These are phyloP conservation scores for Suillus clintonianus DNA, from an alignment of 768 basidiomycete species.

Conservation along the genomic window DNA sequence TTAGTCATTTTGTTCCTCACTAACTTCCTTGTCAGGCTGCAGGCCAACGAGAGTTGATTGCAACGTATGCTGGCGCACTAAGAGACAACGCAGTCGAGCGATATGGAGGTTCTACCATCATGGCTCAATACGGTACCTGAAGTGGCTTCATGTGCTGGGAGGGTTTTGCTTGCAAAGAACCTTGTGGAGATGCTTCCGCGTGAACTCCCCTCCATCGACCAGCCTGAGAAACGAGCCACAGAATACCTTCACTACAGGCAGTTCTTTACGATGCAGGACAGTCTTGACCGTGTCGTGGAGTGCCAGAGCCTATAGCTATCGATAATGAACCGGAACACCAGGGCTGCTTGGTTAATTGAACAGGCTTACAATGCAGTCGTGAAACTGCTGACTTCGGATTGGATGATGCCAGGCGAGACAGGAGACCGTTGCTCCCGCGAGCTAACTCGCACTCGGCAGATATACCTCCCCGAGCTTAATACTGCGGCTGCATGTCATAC, in stretches of 20 bases:
- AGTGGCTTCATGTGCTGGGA: slow-evolving; percentile 61
- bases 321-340: slow-evolving; percentile 59
- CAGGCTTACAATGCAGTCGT: slow-evolving; percentile 64
- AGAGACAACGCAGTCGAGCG: slow-evolving; percentile 90
- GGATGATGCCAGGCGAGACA: slow-evolving; percentile 58
- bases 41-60: slow-evolving; percentile 85
- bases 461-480: slow-evolving; percentile 90
- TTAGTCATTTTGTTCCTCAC: background rate
- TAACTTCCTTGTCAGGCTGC: slow-evolving; percentile 46
- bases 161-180: slow-evolving; percentile 65
- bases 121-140: slow-evolving; percentile 4
- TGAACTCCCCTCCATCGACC: slow-evolving; percentile 61
- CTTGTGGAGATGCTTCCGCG: slow-evolving; percentile 62
- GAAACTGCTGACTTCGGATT: slow-evolving; percentile 79
- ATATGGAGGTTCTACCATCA: slow-evolving; percentile 47
- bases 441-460: slow-evolving; percentile 79
- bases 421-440: slow-evolving; percentile 63
- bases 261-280: slow-evolving; percentile 77
- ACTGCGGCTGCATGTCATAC: slow-evolving; percentile 75
- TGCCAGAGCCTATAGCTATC: slow-evolving; percentile 58
- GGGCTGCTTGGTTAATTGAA: slow-evolving; percentile 66
- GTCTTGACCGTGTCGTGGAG: slow-evolving; percentile 60
- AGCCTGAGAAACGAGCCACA: slow-evolving; percentile 69
- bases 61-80: slow-evolving; percentile 90
- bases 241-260: slow-evolving; percentile 81